These are phyloP conservation scores for Mycosphaerelloides madeirae DNA, from an alignment of 2,329 filamentous ascomycete genomes.

Conservation along the genomic window DNA sequence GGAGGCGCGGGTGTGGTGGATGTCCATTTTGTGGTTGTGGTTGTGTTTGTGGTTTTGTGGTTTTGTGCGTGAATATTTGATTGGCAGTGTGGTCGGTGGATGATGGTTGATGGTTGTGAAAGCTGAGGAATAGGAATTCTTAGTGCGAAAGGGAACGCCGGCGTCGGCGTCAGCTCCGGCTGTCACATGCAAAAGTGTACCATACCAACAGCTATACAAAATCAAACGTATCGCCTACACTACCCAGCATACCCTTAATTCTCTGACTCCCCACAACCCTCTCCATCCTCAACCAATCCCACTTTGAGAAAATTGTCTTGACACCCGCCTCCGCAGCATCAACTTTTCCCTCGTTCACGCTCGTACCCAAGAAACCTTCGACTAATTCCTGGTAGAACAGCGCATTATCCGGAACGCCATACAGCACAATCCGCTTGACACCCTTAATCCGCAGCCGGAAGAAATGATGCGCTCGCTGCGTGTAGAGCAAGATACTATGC, in stretches of 20 bases:
- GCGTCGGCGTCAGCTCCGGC: neutral
- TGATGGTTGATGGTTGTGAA: too few relatives aligned
- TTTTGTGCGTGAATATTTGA: too few relatives aligned
- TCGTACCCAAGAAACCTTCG: constrained; percentile 57
- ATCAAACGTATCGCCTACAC: constrained; percentile 75
- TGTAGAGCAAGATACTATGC: constrained; percentile 81
- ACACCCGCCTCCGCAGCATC: constrained; percentile 47
- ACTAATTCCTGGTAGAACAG: constrained; percentile 73
- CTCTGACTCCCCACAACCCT: constrained; percentile 77
- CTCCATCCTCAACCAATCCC: constrained; percentile 85
- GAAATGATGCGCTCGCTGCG: constrained; percentile 95
- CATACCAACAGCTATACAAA: too few relatives aligned
- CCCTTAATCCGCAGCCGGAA: constrained; percentile 78
- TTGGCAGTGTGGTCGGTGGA: too few relatives aligned
- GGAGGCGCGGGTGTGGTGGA: too few relatives aligned
- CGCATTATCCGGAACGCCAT: constrained; percentile 84
- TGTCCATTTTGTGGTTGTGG: too few relatives aligned
- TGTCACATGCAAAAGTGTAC: too few relatives aligned
- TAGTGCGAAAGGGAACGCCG: too few relatives aligned
- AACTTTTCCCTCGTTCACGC: constrained; percentile 55
- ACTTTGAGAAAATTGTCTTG: constrained; percentile 71
- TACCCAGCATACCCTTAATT: constrained; percentile 75
- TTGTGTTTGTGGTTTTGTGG: too few relatives aligned
- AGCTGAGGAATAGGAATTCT: too few relatives aligned
- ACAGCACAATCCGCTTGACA: constrained; percentile 80